Evolutionary conservation across 768 basidiomycete genomes (phyloP), one percentile per base, ranked within the genome.

Genomic region (Panaeolus papilionaceus): DNA sequence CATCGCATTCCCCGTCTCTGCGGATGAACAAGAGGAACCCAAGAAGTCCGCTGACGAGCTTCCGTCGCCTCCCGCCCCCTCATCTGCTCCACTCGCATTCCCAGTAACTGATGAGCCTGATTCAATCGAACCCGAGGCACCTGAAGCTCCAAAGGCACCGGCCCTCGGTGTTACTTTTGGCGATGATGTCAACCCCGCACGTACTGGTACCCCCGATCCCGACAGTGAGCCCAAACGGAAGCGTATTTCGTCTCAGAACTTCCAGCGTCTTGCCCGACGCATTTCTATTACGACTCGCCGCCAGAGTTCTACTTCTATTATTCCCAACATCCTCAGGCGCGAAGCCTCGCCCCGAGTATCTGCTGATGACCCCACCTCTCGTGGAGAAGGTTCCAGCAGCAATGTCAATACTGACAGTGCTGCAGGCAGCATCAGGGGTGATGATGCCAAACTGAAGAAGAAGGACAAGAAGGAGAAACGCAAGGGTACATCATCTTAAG

Each of bases 191-290:
- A 81, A 83, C 47, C 89, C 90, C n/a, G 82, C 87, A 2, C 88
- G 92, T 38, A 85, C 84, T 42, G 88, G 86, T n/a, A 88, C 92
- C 7, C 92, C 93, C 5, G 91, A 93, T 72, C 84, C 84, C 0
- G 92, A 91, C 3, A 75, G 85, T n/a, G 92, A 92, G 72, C 87
- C 73, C 87, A 93, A 93, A 81, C 84, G 92, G 68, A 92, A 91
- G 75, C 86, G 92, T 20, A 93, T 92, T 67, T 89, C 92, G 9
- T 91, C 92, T 33, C 93, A 95, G 75, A 94, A 94, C 73, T 92
- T 95, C 83, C 92, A 93, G 75, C 86, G 92, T 18, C 75, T 95
- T 42, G 93, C 92, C 16, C 82, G 92, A 68, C 83, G 88, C 69
- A 89, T 95, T 65, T 93, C 92, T 10, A 77, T 92, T 51, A 85